Conservation (phyloP, 345 rosid genomes). For the Brassica cretica region DNA sequence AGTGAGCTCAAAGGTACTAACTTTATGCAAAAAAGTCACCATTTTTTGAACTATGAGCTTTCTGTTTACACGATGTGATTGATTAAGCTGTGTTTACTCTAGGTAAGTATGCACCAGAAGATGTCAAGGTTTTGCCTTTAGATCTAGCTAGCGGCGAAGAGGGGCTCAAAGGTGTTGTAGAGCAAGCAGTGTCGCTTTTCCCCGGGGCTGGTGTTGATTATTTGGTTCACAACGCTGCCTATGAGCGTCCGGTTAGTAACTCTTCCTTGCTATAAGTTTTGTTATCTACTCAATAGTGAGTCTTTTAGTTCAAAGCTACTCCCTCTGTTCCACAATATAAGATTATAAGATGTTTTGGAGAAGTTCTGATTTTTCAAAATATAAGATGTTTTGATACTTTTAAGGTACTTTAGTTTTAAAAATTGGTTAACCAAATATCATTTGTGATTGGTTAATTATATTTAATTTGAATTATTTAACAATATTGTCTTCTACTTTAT, state of each 20-base stretch:
- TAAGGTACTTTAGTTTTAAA: too few relatives aligned
- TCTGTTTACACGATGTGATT: not conserved
- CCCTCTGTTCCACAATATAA: too few relatives aligned
- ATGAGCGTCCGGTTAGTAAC: constrained; percentile 81
- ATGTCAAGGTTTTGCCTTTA: constrained; percentile 74
- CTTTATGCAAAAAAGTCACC: not conserved
- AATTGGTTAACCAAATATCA: too few relatives aligned
- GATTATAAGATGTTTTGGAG: too few relatives aligned
- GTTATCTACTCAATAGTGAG: not conserved
- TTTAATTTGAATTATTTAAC: too few relatives aligned
- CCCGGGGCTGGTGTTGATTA: constrained; percentile 71
- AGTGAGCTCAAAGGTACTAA: constrained; percentile 63
- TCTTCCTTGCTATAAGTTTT: not conserved
- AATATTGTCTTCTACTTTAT: too few relatives aligned
- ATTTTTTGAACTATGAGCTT: not conserved
- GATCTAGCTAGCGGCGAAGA: constrained; percentile 85
- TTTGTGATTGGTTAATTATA: too few relatives aligned
- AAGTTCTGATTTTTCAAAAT: too few relatives aligned
- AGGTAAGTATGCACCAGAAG: constrained; percentile 81
- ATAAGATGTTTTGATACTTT: too few relatives aligned
- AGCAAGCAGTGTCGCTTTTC: constrained; percentile 69
- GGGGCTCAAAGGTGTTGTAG: constrained; percentile 65
- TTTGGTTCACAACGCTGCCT: constrained; percentile 93
- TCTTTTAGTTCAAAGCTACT: not conserved
- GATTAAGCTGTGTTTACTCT: constrained; percentile 9